Conservation (phyloP, 2,329 filamentous ascomycete species). For the Torrubiellomyces zombiae region DNA sequence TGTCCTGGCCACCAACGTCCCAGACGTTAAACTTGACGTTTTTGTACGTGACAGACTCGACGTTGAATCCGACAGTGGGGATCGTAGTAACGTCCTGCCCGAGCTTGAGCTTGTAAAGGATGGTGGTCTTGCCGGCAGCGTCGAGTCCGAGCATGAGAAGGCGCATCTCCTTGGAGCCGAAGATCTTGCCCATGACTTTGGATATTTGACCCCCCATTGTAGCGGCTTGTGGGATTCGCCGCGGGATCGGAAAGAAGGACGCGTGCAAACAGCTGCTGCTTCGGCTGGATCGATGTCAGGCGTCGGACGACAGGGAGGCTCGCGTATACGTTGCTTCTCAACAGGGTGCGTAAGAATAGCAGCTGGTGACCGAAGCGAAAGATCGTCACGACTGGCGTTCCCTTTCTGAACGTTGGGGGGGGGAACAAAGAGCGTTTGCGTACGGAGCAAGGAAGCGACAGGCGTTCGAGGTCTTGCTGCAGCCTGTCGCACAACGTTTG, state of each 20-base stretch:
- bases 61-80: slow-evolving; percentile 97
- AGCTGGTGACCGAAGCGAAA: too few relatives aligned
- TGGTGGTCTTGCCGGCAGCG: slow-evolving; percentile 96
- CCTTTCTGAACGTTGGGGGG: too few relatives aligned
- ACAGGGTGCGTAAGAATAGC: too few relatives aligned
- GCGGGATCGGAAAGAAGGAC: not conserved
- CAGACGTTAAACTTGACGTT: slow-evolving; percentile 99
- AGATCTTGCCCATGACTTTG: slow-evolving; percentile 97
- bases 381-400: too few relatives aligned
- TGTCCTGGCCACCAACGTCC: slow-evolving; percentile 98
- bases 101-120: slow-evolving; percentile 97
- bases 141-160: slow-evolving; percentile 96
- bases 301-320: not conserved
- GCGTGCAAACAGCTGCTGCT: too few relatives aligned
- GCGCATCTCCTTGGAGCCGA: slow-evolving; percentile 98
- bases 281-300: not conserved
- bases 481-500: too few relatives aligned
- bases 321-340: too few relatives aligned
- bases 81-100: slow-evolving; percentile 97
- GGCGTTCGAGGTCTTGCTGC: too few relatives aligned
- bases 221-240: slow-evolving; percentile 8
- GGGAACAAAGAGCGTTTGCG: too few relatives aligned
- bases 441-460: too few relatives aligned
- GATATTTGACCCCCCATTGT: slow-evolving; percentile 87
- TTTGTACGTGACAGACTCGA: slow-evolving; percentile 97